A percentile compares a stretch with the other conserved stretches of the same genome.
phyloP scores from a whole-genome alignment of 257 asterid genomes.

The Linderniella brevidens region DNA sequence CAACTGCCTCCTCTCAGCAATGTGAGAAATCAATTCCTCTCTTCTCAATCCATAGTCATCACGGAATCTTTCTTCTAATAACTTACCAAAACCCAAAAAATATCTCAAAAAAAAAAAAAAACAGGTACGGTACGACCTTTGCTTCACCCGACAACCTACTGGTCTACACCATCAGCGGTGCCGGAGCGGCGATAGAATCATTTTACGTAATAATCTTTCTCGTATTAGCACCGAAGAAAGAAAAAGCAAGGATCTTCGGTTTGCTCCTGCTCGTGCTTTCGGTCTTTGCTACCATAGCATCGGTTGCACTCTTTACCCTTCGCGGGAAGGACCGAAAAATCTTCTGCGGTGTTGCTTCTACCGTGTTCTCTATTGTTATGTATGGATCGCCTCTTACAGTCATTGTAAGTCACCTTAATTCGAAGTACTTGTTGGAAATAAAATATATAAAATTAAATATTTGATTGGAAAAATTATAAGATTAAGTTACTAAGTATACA shows the following conservation, averaged over 20 bases:
- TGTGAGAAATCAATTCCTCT: conserved; percentile 17
- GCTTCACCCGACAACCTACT: conserved; percentile 43
- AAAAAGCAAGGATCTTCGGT: conserved; percentile 41
- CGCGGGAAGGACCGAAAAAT: conserved; percentile 28
- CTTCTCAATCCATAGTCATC: too few relatives aligned
- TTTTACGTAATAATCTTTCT: conserved; percentile 42
- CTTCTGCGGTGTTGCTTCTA: conserved; percentile 58
- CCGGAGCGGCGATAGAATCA: conserved; percentile 43
- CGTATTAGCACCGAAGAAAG: conserved; percentile 45
- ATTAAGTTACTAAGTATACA: too few relatives aligned
- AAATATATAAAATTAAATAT: too few relatives aligned
- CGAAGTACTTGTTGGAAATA: too few relatives aligned
- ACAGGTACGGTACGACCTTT: conserved; percentile 70
- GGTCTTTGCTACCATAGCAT: conserved; percentile 35
- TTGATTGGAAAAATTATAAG: too few relatives aligned
- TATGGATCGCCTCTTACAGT: conserved; percentile 71
- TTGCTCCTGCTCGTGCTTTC: conserved; percentile 27
- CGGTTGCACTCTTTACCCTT: conserved; percentile 35
- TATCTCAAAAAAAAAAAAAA: neutral
- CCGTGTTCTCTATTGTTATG: conserved; percentile 73
- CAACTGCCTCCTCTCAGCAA: conserved; percentile 75
- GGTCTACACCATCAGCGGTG: conserved; percentile 44
- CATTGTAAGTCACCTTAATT: conserved; percentile 35
- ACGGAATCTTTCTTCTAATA: too few relatives aligned
- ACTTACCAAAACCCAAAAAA: too few relatives aligned